These are phyloP conservation scores for Asterophora parasitica DNA, from an alignment of 768 basidiomycete genomes.

Conservation along the genomic window DNA sequence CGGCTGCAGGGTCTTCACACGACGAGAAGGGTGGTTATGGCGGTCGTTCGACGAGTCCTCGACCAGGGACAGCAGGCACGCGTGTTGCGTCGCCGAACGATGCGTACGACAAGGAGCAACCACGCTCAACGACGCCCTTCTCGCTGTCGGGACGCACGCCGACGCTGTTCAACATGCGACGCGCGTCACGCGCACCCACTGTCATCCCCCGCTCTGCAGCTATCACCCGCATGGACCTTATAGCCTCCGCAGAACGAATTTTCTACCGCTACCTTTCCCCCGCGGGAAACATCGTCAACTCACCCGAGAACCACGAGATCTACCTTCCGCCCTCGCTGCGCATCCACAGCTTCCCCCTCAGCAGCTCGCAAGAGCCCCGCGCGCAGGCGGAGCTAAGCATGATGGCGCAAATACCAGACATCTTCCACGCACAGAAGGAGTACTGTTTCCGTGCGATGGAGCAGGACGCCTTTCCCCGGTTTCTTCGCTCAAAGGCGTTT, in stretches of 20 bases:
- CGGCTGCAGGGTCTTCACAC: slow-evolving; percentile 30
- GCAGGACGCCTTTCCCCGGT: slow-evolving; percentile 90
- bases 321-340: slow-evolving; percentile 93
- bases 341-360: slow-evolving; percentile 86
- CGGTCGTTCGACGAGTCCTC: slow-evolving; percentile 56
- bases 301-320: slow-evolving; percentile 92
- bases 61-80: slow-evolving; percentile 41
- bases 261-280: slow-evolving; percentile 91
- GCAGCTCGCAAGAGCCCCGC: slow-evolving; percentile 66
- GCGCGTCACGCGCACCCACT: slow-evolving; percentile 87
- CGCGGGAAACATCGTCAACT: slow-evolving; percentile 67
- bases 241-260: slow-evolving; percentile 93
- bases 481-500: slow-evolving; percentile 96
- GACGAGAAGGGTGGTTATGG: slow-evolving; percentile 43
- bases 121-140: slow-evolving; percentile 76
- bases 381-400: slow-evolving; percentile 62
- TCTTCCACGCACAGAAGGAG: slow-evolving; percentile 97
- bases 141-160: slow-evolving; percentile 72
- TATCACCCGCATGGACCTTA: slow-evolving; percentile 84
- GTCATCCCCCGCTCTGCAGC: slow-evolving; percentile 89
- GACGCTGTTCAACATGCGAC: slow-evolving; percentile 68
- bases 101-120: slow-evolving; percentile 33
- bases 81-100: slow-evolving; percentile 44
- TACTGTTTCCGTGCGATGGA: slow-evolving; percentile 97
- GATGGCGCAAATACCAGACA: slow-evolving; percentile 90